Conservation (phyloP, 495 filamentous ascomycete species). For the Evernia prunastri region DNA sequence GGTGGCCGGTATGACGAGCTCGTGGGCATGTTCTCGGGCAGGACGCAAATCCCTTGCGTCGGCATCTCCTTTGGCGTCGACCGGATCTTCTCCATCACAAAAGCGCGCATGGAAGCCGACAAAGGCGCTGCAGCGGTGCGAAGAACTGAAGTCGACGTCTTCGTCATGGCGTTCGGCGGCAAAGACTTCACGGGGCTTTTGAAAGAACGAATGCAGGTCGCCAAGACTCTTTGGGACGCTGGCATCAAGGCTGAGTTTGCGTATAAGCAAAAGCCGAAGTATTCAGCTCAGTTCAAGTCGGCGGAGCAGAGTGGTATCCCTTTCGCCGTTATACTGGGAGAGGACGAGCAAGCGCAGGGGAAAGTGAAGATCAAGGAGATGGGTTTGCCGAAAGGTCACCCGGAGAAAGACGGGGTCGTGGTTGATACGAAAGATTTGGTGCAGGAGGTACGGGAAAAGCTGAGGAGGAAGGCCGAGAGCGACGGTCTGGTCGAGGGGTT, state of each 20-base stretch:
- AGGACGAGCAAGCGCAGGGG: conserved; percentile 67
- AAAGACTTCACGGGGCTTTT: conserved; percentile 79
- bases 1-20: conserved; percentile 91
- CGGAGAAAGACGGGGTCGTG: conserved; percentile 78
- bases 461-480: conserved; percentile 28
- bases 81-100: conserved; percentile 87
- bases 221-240: conserved; percentile 66
- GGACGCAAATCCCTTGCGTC: conserved; percentile 81
- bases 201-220: conserved; percentile 72
- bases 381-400: conserved; percentile 68
- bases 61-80: conserved; percentile 94
- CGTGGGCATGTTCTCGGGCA: conserved; percentile 85
- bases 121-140: conserved; percentile 45
- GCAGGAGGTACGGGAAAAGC: conserved; percentile 49
- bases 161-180: conserved; percentile 87
- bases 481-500: not conserved
- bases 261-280: conserved; percentile 73
- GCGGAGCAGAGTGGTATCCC: conserved; percentile 67
- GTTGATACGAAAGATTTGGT: conserved; percentile 56
- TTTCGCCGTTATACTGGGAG: conserved; percentile 70
- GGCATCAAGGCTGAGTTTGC: conserved; percentile 78
- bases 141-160: conserved; percentile 75
- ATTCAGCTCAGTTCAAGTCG: conserved; percentile 71
- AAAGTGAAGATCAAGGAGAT: conserved; percentile 82
- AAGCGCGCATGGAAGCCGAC: conserved; percentile 62